Conservation (phyloP, 2,329 filamentous ascomycete genomes). For the Alternaria consortialis region DNA sequence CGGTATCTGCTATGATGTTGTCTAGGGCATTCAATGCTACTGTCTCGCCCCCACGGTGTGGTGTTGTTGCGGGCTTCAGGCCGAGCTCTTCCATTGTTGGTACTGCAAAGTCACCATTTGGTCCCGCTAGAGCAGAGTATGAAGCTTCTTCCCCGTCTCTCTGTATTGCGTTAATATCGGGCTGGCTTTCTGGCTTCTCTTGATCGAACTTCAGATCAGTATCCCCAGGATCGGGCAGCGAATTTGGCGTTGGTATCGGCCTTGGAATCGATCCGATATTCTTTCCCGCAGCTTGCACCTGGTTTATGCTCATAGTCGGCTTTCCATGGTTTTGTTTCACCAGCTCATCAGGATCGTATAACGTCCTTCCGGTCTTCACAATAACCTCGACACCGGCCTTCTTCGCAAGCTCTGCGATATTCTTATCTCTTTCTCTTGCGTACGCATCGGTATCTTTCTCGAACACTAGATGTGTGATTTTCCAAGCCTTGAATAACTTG, state of each 20-base stretch:
- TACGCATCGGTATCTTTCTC: conserved; percentile 83
- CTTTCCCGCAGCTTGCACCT: conserved; percentile 67
- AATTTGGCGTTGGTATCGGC: conserved; percentile 67
- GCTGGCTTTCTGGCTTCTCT: conserved; percentile 58
- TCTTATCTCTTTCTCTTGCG: conserved; percentile 69
- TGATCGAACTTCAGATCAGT: conserved; percentile 68
- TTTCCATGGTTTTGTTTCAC: conserved; percentile 71
- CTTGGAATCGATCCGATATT: conserved; percentile 69
- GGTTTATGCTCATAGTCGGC: conserved; percentile 77
- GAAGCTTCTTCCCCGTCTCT: conserved; percentile 65
- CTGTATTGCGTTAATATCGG: conserved; percentile 68
- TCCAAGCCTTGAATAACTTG: conserved; percentile 77
- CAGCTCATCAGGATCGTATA: conserved; percentile 77
- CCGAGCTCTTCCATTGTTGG: conserved; percentile 77
- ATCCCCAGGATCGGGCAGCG: conserved; percentile 71
- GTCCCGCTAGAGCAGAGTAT: conserved; percentile 71
- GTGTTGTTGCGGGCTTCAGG: conserved; percentile 66
- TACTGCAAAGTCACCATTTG: conserved; percentile 73
- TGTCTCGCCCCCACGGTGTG: conserved; percentile 76
- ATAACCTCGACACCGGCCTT: conserved; percentile 74
- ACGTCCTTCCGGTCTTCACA: conserved; percentile 69
- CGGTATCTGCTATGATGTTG: conserved; percentile 67
- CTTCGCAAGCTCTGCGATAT: conserved; percentile 67
- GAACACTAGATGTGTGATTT: conserved; percentile 78
- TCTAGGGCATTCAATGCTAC: conserved; percentile 67